Conservation (phyloP, 805 yeast genomes). For the Debaryomyces maramus region DNA sequence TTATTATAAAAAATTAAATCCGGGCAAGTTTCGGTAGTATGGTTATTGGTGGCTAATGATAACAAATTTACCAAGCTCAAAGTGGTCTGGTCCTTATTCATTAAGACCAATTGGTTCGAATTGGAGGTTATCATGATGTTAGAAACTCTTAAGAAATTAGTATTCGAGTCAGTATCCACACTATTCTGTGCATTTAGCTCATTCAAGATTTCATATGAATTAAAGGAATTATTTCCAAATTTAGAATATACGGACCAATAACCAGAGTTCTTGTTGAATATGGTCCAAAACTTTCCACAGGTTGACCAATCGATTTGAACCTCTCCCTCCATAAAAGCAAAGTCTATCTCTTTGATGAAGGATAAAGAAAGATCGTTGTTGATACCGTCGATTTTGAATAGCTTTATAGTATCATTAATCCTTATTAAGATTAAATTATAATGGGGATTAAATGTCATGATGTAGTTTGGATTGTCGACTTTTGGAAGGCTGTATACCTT, state of each 20-base stretch:
- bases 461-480: background rate
- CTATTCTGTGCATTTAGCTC: constrained; percentile 17
- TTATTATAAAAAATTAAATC: constrained; percentile 22
- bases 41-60: constrained; percentile 1
- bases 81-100: constrained; percentile 13
- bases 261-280: constrained; percentile 18
- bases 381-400: constrained; percentile 11
- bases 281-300: constrained; percentile 33
- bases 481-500: constrained; percentile 9
- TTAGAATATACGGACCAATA: constrained; percentile 34
- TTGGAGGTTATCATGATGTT: constrained; percentile 26
- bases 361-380: constrained; percentile 8
- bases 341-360: constrained; percentile 12
- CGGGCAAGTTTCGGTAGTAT: constrained; percentile 6
- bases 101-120: constrained; percentile 16
- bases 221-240: constrained; percentile 34
- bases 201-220: constrained; percentile 21
- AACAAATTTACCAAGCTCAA: constrained; percentile 25
- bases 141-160: constrained; percentile 27
- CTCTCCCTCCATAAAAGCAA: background rate
- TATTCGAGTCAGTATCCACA: constrained; percentile 11
- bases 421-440: constrained; percentile 19
- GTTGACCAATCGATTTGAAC: constrained; percentile 31
- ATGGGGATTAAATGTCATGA: constrained; percentile 24
- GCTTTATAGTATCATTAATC: constrained; percentile 5